phyloP scores from a whole-genome alignment of 352 stramenopile species.

The Globisporangium nunn region DNA sequence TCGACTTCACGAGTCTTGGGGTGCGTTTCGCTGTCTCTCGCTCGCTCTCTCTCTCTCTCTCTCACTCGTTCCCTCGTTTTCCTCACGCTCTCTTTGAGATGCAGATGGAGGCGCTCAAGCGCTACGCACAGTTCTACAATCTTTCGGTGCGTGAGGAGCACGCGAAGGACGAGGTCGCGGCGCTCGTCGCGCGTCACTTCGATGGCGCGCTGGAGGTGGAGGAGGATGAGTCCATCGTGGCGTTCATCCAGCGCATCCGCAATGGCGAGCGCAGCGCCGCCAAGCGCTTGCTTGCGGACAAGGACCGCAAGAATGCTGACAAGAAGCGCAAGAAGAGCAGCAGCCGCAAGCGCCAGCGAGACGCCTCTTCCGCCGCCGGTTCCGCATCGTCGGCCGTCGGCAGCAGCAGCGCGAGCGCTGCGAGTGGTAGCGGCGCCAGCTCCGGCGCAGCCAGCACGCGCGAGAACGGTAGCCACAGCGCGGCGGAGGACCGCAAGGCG shows the following conservation, averaged over 20 bases:
- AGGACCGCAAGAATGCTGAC: constrained; percentile 48
- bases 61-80: background rate
- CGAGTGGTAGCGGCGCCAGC: background rate
- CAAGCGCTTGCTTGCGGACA: constrained; percentile 47
- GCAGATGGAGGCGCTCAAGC: constrained; percentile 65
- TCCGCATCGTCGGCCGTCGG: background rate
- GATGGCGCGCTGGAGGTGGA: constrained; percentile 74
- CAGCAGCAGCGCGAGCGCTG: constrained; percentile 13
- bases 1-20: constrained; percentile 76
- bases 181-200: constrained; percentile 75
- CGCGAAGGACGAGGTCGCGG: constrained; percentile 66
- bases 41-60: background rate
- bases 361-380: constrained; percentile 22
- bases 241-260: constrained; percentile 78
- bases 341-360: constrained; percentile 64
- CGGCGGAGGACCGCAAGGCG: constrained; percentile 22
- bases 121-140: constrained; percentile 78
- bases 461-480: constrained; percentile 3
- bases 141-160: constrained; percentile 51
- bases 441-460: constrained; percentile 8
- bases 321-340: constrained; percentile 75
- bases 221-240: constrained; percentile 82
- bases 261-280: constrained; percentile 65
- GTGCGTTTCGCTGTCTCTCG: constrained; percentile 21
- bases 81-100: background rate